phyloP scores from a whole-genome alignment of 305 asterid species.

The Vinca major region DNA sequence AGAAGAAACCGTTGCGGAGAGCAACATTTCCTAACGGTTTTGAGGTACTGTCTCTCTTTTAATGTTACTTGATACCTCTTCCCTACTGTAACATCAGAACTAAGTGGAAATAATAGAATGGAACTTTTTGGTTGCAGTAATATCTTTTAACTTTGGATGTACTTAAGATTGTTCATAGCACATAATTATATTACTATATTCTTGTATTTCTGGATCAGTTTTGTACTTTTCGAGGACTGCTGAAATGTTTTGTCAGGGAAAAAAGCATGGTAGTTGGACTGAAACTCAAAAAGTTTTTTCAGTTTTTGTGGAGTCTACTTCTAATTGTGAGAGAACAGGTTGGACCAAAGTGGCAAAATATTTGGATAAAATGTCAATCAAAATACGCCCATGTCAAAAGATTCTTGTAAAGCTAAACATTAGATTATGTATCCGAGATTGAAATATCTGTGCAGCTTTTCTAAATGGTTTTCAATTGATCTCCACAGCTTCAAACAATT shows the following conservation, averaged over 20 bases:
- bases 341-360: too few species aligned
- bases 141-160: not conserved
- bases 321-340: too few species aligned
- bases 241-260: not conserved
- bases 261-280: too few species aligned
- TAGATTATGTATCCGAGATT: not conserved
- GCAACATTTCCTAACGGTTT: conserved; percentile 64
- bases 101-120: not conserved
- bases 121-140: not conserved
- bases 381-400: not conserved
- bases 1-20: conserved; percentile 29
- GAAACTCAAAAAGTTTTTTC: too few species aligned
- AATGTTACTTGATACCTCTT: too few species aligned
- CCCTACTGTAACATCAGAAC: not conserved
- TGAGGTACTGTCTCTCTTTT: conserved; percentile 34
- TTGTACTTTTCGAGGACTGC: not conserved
- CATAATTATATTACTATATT: not conserved
- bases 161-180: conserved; percentile 3
- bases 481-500: not conserved
- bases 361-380: too few species aligned
- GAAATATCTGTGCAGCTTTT: not conserved
- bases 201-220: not conserved
- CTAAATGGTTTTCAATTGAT: not conserved
- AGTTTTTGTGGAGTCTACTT: too few species aligned
- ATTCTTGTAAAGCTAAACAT: not conserved